These are phyloP conservation scores for Stromatinia cepivora DNA, from an alignment of 2,329 filamentous ascomycete genomes.

Conservation along the genomic window DNA sequence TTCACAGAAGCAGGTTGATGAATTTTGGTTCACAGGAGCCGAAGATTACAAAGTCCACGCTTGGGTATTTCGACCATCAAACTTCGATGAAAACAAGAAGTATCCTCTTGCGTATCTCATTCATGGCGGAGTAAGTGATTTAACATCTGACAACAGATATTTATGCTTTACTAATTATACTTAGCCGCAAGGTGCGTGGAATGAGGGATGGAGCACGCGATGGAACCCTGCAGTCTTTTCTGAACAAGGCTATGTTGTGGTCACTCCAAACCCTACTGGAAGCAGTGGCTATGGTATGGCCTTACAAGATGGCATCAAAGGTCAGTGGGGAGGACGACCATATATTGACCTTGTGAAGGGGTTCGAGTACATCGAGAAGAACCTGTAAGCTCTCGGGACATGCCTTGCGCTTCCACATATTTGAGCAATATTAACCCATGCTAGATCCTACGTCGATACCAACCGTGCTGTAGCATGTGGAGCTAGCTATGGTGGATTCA, in stretches of 20 bases:
- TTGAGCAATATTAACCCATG: background rate
- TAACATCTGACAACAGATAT: background rate
- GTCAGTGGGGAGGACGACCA: slow-evolving; percentile 81
- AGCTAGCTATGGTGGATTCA: slow-evolving; percentile 73
- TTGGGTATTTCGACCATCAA: slow-evolving; percentile 65
- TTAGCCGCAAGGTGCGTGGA: slow-evolving; percentile 41
- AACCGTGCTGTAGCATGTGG: slow-evolving; percentile 70
- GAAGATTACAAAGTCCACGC: slow-evolving; percentile 60
- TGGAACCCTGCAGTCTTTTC: slow-evolving; percentile 89
- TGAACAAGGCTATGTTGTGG: slow-evolving; percentile 82
- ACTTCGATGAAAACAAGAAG: slow-evolving; percentile 67
- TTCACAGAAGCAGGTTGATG: slow-evolving; percentile 60
- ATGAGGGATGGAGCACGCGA: slow-evolving; percentile 56
- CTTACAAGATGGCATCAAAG: slow-evolving; percentile 72
- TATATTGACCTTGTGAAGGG: slow-evolving; percentile 80
- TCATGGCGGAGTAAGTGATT: slow-evolving; percentile 62
- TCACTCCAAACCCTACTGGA: slow-evolving; percentile 80
- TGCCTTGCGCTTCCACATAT: background rate
- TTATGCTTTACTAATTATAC: background rate
- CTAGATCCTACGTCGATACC: slow-evolving; percentile 61
- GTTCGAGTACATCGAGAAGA: slow-evolving; percentile 69
- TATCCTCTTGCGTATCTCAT: slow-evolving; percentile 80
- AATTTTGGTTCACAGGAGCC: slow-evolving; percentile 69
- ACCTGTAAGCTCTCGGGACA: slow-evolving; percentile 47
- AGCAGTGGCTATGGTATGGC: slow-evolving; percentile 80